Conservation (phyloP, 345 rosid genomes). For the Punica granatum region DNA sequence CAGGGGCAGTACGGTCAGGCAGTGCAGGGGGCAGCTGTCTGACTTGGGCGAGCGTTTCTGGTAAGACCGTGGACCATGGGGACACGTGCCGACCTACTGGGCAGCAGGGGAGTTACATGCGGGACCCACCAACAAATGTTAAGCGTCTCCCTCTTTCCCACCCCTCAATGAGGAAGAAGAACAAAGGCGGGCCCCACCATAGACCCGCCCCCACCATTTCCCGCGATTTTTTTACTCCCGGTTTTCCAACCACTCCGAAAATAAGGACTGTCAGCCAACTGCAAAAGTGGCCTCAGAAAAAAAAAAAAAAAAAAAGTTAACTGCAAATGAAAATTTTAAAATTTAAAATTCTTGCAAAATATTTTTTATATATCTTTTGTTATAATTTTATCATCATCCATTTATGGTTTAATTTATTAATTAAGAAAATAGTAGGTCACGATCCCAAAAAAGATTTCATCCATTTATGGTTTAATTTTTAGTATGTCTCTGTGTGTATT, state of each 20-base stretch:
- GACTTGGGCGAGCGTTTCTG: conserved; percentile 1
- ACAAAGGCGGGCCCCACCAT: not conserved
- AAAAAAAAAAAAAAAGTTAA: not conserved
- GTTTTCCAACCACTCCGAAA: conserved; percentile 7
- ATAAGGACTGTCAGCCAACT: conserved; percentile 1
- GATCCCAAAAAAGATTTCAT: not conserved
- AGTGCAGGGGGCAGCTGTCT: conserved; percentile 7
- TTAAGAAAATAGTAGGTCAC: no score
- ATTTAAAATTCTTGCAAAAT: no score
- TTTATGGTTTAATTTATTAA: no score
- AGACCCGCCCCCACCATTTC: conserved; percentile 11
- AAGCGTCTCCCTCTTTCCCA: not conserved
- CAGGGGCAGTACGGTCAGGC: not conserved
- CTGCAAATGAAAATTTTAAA: no score
- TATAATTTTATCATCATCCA: no score
- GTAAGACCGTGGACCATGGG: not conserved
- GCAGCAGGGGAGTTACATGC: not conserved
- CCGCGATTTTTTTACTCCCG: not conserved
- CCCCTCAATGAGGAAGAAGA: not conserved
- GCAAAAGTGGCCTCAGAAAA: not conserved
- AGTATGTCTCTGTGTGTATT: no score
- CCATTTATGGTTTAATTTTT: no score
- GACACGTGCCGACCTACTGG: conserved; percentile 1
- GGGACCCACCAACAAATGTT: conserved; percentile 1
- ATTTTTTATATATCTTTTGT: no score